Percentiles rank a stretch among this genome's conserved stretches.
These are phyloP conservation scores for Termitomyces sp. DNA, from an alignment of 1,284 basidiomycete genomes.

Conservation along the genomic window DNA sequence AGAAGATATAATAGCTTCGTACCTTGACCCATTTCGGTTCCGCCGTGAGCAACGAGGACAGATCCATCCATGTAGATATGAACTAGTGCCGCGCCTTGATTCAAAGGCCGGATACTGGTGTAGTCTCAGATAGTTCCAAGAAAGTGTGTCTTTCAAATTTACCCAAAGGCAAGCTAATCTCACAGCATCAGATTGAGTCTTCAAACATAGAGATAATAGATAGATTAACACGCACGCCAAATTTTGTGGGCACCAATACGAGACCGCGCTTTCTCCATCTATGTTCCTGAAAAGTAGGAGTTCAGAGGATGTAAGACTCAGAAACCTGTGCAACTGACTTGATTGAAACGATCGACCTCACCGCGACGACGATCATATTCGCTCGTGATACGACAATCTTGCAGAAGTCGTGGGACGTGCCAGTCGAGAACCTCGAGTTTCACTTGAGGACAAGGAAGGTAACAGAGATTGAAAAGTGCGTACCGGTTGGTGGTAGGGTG, in stretches of 20 bases:
- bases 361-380: conserved; percentile 13
- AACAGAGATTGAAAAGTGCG: neutral
- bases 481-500: conserved; percentile 13
- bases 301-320: neutral
- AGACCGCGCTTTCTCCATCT: conserved; percentile 15
- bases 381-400: conserved; percentile 14
- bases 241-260: conserved; percentile 13
- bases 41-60: conserved; percentile 15
- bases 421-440: conserved; percentile 12
- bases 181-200: neutral
- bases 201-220: neutral
- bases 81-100: conserved; percentile 14
- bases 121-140: neutral
- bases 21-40: conserved; percentile 18
- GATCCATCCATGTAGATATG: conserved; percentile 16
- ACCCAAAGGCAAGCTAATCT: conserved; percentile 15
- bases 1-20: neutral
- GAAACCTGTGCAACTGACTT: neutral
- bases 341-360: conserved; percentile 14
- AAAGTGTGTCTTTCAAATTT: neutral
- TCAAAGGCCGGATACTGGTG: conserved; percentile 7
- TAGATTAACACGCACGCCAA: conserved; percentile 8
- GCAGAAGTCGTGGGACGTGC: conserved; percentile 14
- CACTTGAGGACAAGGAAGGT: neutral
- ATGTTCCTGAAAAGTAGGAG: conserved; percentile 5